phyloP scores from a whole-genome alignment of 1,284 basidiomycete species.

The Leccinum pachyderme region DNA sequence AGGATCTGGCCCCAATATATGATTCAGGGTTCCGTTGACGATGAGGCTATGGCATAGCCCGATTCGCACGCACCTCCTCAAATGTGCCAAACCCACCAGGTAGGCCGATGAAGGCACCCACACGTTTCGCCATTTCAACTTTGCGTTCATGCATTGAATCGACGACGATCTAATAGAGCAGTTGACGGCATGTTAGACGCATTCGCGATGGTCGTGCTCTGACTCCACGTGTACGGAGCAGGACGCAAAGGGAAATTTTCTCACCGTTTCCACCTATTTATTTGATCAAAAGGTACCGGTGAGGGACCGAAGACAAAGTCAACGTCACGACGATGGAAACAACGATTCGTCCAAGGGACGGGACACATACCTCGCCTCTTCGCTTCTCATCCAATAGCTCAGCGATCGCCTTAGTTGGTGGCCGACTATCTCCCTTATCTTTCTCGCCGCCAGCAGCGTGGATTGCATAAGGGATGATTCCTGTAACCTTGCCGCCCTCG shows the following conservation, averaged over 20 bases:
- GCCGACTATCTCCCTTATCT: conserved; percentile 41
- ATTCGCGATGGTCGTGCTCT: conserved; percentile 1
- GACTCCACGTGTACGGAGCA: conserved; percentile 9
- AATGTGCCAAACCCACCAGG: conserved; percentile 93
- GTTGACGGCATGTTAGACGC: conserved; percentile 2
- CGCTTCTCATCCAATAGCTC: conserved; percentile 41
- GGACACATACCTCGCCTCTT: conserved; percentile 42
- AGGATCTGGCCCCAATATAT: conserved; percentile 54
- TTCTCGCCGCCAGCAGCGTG: conserved; percentile 60
- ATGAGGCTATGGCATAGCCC: neutral
- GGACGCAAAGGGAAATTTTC: conserved; percentile 16
- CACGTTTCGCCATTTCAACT: conserved; percentile 79
- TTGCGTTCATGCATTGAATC: conserved; percentile 93
- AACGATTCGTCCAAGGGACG: neutral
- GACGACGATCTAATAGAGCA: conserved; percentile 58
- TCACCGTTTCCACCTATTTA: conserved; percentile 51
- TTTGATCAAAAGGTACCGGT: neutral
- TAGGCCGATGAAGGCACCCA: conserved; percentile 79
- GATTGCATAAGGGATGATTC: conserved; percentile 80
- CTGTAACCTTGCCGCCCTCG: conserved; percentile 74
- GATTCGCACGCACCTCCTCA: conserved; percentile 64
- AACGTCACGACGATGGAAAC: conserved; percentile 6
- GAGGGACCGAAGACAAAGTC: conserved; percentile 2
- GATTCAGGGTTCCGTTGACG: conserved; percentile 4
- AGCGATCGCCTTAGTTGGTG: conserved; percentile 24